phyloP scores from a whole-genome alignment of 805 yeast genomes.

The Wickerhamomyces kurtzmanii region DNA sequence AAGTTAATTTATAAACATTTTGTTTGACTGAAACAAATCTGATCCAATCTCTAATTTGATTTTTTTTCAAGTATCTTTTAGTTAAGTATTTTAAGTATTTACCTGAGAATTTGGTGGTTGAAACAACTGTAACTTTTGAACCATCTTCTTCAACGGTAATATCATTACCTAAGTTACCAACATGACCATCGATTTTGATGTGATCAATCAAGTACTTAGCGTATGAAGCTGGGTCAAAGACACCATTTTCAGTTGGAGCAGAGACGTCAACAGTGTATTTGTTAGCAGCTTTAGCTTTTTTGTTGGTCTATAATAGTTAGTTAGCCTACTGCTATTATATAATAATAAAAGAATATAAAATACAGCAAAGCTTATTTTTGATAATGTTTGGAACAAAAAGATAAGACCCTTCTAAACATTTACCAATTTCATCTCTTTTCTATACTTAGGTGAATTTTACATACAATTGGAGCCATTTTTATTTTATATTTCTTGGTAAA shows the following conservation, averaged over 20 bases:
- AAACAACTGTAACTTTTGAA: constrained; percentile 79
- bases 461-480: constrained; percentile 89
- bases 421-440: constrained; percentile 6
- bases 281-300: constrained; percentile 74
- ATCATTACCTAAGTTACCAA: constrained; percentile 95
- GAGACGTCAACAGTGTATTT: constrained; percentile 93
- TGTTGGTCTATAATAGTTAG: constrained; percentile 58
- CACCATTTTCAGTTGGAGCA: constrained; percentile 96
- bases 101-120: constrained; percentile 96
- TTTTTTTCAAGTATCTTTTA: constrained; percentile 99
- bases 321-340: constrained; percentile 64
- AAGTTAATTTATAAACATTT: constrained; percentile 94
- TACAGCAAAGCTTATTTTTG: constrained; percentile 18
- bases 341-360: constrained; percentile 20
- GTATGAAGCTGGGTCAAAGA: constrained; percentile 95
- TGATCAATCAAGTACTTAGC: constrained; percentile 97
- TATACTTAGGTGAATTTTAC: too few species aligned
- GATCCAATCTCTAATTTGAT: constrained; percentile 99
- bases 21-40: constrained; percentile 95
- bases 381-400: constrained; percentile 12
- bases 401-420: constrained; percentile 27
- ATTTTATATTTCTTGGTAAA: constrained; percentile 9
- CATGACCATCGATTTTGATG: constrained; percentile 96
- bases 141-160: constrained; percentile 84
- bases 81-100: constrained; percentile 99